A percentile compares a stretch with the other conserved stretches of the same genome.
phyloP scores from a whole-genome alignment of 495 filamentous ascomycete species.

The Rostrohypoxylon terebratum region DNA sequence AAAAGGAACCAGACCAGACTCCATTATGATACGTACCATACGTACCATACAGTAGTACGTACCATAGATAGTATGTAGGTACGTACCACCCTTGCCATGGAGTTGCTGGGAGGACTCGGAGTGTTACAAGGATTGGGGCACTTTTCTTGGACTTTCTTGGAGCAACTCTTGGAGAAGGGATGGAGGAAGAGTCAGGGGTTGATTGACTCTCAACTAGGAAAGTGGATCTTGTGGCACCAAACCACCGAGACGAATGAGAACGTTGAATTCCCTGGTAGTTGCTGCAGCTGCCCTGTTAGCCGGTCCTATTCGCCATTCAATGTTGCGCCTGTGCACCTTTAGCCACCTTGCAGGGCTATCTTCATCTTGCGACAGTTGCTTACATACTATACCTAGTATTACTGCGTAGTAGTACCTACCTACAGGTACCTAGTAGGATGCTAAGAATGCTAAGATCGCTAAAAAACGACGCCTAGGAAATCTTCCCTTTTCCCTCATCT shows the following conservation, averaged over 20 bases:
- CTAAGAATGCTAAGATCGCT: too few species aligned
- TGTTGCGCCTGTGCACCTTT: conserved; percentile 5
- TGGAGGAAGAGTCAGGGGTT: conserved; percentile 38
- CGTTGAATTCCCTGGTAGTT: too few species aligned
- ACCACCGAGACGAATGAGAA: conserved; percentile 42
- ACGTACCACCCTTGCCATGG: conserved; percentile 20
- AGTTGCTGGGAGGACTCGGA: not conserved
- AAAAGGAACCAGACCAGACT: not conserved
- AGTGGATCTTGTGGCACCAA: conserved; percentile 44
- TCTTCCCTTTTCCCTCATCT: conserved; percentile 29
- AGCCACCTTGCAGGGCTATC: not conserved
- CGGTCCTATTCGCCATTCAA: conserved; percentile 14
- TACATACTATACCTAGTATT: not conserved
- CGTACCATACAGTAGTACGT: too few species aligned
- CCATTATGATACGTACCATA: not conserved
- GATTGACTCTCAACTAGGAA: conserved; percentile 36
- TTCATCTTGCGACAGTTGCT: not conserved
- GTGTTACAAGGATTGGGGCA: conserved; percentile 24
- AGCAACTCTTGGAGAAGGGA: conserved; percentile 11
- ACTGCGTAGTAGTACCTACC: too few species aligned
- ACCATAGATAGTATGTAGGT: too few species aligned
- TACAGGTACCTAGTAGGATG: too few species aligned
- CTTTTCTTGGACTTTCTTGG: conserved; percentile 3
- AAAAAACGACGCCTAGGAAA: not conserved
- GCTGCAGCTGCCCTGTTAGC: not conserved